Percentiles rank a stretch among this genome's conserved stretches.
These are phyloP conservation scores for Oryza coarctata DNA, from an alignment of 176 grass and related monocot genomes.

Conservation along the genomic window DNA sequence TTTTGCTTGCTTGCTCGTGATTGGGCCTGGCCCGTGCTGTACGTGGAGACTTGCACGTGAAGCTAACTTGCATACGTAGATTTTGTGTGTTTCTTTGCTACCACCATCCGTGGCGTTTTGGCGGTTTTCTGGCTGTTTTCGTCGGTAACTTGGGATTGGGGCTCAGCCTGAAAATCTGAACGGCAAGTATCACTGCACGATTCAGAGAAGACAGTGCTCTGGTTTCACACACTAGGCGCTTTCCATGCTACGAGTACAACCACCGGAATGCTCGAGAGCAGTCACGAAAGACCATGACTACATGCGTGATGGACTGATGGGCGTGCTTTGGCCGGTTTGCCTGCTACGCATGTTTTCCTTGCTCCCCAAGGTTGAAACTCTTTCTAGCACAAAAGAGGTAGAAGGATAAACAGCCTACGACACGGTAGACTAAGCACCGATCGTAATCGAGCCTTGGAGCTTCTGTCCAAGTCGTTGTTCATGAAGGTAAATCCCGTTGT, in stretches of 20 bases:
- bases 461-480: conserved; percentile 20
- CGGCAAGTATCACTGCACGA: too few species aligned
- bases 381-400: neutral
- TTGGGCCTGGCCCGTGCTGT: neutral
- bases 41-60: conserved; percentile 52
- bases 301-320: neutral
- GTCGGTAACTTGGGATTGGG: neutral
- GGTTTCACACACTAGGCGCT: neutral
- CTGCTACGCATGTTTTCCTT: neutral
- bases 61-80: neutral
- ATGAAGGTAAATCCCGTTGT: neutral
- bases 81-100: neutral
- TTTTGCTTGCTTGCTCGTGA: conserved; percentile 4
- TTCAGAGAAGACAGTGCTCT: neutral
- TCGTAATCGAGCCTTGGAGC: neutral
- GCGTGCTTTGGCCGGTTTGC: too few species aligned
- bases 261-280: neutral
- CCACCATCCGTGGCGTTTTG: neutral
- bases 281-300: conserved; percentile 16
- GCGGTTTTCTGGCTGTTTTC: neutral
- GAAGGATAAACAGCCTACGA: neutral
- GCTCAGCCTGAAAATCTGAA: neutral
- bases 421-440: neutral
- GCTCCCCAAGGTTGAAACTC: conserved; percentile 27
- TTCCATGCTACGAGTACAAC: neutral